Conservation (phyloP, 345 rosid species). For the Orychophragmus violaceus region DNA sequence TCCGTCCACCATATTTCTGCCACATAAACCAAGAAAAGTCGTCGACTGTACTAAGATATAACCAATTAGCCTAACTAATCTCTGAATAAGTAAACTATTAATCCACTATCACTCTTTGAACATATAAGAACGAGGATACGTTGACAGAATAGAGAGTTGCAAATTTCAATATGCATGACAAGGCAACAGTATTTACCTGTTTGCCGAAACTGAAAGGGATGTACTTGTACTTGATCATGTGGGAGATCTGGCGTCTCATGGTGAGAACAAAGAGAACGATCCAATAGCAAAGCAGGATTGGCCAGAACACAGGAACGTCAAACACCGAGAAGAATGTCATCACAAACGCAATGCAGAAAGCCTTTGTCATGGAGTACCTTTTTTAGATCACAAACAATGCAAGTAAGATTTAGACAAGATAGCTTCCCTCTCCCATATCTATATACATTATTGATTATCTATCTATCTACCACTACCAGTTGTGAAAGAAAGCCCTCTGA, state of each 20-base stretch:
- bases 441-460: too few relatives aligned
- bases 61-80: not conserved
- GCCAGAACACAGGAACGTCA: conserved; percentile 90
- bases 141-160: not conserved
- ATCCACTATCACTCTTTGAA: not conserved
- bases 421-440: too few relatives aligned
- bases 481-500: too few relatives aligned
- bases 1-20: conserved; percentile 57
- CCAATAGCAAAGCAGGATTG: conserved; percentile 75
- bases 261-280: conserved; percentile 66
- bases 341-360: conserved; percentile 62
- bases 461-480: too few relatives aligned
- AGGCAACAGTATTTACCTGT: conserved; percentile 37
- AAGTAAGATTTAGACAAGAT: too few relatives aligned
- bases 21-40: not conserved
- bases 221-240: conserved; percentile 88
- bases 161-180: not conserved
- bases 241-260: conserved; percentile 72
- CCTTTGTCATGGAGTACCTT: conserved; percentile 80
- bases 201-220: conserved; percentile 65
- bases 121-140: too few relatives aligned
- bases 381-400: too few relatives aligned
- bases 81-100: not conserved
- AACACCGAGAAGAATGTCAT: conserved; percentile 81
- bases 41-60: not conserved